Evolutionary conservation across 768 basidiomycete species (phyloP).

Genomic region (Auriscalpium vulgare): DNA sequence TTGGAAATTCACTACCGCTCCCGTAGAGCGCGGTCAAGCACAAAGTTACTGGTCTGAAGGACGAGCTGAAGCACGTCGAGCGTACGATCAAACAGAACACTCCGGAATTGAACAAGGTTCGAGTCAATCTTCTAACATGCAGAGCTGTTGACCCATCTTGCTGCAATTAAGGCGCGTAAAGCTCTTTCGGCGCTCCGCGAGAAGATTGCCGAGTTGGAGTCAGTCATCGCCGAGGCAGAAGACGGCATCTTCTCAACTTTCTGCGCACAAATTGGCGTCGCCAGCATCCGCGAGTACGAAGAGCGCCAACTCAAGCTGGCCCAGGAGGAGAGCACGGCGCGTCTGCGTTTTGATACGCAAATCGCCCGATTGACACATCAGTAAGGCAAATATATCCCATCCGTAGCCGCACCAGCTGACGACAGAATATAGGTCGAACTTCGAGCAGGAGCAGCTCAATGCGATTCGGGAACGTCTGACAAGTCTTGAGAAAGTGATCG

Average conservation of each 20-base stretch:
- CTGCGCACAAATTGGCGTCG: slow-evolving; percentile 71
- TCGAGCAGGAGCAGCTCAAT: slow-evolving; percentile 71
- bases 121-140: neutral
- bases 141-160: neutral
- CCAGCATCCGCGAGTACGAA: slow-evolving; percentile 88
- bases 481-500: slow-evolving; percentile 43
- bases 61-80: slow-evolving; percentile 78
- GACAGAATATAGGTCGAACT: slow-evolving; percentile 51
- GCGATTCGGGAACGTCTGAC: slow-evolving; percentile 54
- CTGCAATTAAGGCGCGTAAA: slow-evolving; percentile 38
- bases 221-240: slow-evolving; percentile 67
- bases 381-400: slow-evolving; percentile 34
- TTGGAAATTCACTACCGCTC: neutral
- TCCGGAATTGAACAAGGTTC: slow-evolving; percentile 69
- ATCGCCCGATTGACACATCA: slow-evolving; percentile 81
- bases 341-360: slow-evolving; percentile 78
- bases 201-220: slow-evolving; percentile 46
- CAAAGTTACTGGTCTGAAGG: slow-evolving; percentile 69
- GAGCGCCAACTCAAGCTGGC: slow-evolving; percentile 83
- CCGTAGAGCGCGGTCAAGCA: slow-evolving; percentile 65
- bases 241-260: slow-evolving; percentile 71
- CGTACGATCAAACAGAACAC: slow-evolving; percentile 56
- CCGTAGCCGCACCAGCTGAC: neutral
- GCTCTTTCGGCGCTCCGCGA: slow-evolving; percentile 44
- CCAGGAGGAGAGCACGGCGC: slow-evolving; percentile 79